Conservation (phyloP, 129 eudicot genomes). For the Cynara cardunculus region DNA sequence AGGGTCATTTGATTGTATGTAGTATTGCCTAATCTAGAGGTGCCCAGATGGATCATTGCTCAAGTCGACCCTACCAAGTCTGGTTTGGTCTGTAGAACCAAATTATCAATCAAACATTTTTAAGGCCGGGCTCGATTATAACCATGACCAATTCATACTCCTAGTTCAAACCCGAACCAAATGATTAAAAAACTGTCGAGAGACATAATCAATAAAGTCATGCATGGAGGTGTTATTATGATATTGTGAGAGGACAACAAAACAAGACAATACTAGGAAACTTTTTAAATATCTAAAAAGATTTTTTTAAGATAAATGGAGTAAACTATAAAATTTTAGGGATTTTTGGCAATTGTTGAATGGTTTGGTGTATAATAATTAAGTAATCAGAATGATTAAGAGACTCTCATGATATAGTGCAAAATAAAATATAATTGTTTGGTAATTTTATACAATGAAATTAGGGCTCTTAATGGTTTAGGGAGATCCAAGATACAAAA, state of each 20-base stretch:
- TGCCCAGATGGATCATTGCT: not conserved
- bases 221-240: not conserved
- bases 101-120: not conserved
- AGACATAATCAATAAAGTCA: not conserved
- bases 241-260: not conserved
- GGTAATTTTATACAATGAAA: no score
- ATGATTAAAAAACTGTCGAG: not conserved
- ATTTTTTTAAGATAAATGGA: no score
- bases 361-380: no score
- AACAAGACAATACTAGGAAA: not conserved
- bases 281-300: no score
- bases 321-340: not conserved
- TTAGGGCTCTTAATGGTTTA: no score
- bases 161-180: not conserved
- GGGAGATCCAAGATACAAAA: no score
- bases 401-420: no score
- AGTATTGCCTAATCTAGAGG: not conserved
- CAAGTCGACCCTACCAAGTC: not conserved
- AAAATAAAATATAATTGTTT: no score
- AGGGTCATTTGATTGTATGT: not conserved
- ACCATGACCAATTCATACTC: no score
- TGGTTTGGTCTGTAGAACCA: not conserved
- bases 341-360: no score
- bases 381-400: no score
- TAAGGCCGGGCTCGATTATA: not conserved